Percentiles rank a stretch among this genome's conserved stretches.
Conservation (phyloP, 2,329 filamentous ascomycete species). For the Amylocarpus encephaloides region DNA sequence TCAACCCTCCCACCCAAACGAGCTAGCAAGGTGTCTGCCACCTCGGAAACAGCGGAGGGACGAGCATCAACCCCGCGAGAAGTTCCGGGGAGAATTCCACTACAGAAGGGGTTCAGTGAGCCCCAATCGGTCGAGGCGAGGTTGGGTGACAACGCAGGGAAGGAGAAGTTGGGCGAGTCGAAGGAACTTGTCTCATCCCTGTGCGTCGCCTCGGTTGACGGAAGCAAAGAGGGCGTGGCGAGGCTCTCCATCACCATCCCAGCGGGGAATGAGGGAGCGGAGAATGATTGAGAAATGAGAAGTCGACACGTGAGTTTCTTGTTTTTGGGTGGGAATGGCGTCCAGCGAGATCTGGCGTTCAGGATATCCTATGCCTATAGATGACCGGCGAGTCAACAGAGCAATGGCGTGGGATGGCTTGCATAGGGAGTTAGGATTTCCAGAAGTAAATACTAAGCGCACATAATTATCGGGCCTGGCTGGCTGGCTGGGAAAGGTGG, state of each 20-base stretch:
- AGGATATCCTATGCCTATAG: conserved; percentile 1
- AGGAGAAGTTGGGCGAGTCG: conserved; percentile 16
- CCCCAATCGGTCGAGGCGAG: background rate
- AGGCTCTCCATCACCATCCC: conserved; percentile 36
- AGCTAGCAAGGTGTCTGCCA: conserved; percentile 8
- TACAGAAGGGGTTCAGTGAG: background rate
- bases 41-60: conserved; percentile 12
- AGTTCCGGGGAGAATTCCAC: conserved; percentile 9
- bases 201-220: conserved; percentile 16
- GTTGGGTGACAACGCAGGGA: conserved; percentile 7
- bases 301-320: background rate
- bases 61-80: conserved; percentile 14
- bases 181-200: conserved; percentile 21
- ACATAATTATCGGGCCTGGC: conserved; percentile 16
- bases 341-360: conserved; percentile 4
- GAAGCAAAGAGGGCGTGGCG: conserved; percentile 27
- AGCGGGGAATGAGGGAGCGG: conserved; percentile 21
- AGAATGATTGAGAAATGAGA: background rate
- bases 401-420: conserved; percentile 3
- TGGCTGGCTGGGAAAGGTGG: conserved; percentile 2
- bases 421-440: conserved; percentile 13
- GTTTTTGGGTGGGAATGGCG: background rate
- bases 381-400: conserved; percentile 11
- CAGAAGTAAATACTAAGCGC: conserved; percentile 8
- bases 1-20: conserved; percentile 5